Base-by-base conservation (phyloP, 768 basidiomycete species). In the Chalciporus chontae region DNA sequence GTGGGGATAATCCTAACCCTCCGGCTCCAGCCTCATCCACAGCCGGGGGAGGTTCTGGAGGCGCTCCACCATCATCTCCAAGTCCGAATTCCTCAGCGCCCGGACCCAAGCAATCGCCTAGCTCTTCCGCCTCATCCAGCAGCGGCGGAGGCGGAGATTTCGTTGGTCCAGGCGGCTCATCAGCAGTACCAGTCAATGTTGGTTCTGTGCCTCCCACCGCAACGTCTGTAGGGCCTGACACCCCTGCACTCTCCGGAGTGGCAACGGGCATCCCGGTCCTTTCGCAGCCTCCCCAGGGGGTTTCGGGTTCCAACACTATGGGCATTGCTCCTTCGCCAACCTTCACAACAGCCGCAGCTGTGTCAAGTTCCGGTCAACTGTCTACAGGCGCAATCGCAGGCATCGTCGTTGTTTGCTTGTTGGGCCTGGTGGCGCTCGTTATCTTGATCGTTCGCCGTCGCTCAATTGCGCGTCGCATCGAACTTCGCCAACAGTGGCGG, bases 371-470 rank as follows among this genome's bases (percentile, higher is more conserved):
- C 41, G 59, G 62, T 17, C 67, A 66, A 10, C 37, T 79, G 3
- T 74, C 80, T 4, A 59, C 54, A 0, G 79, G 74, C 23, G 74
- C 71, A 19, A 75, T 83, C 41, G 78, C 74, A 8, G 82, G 66
- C 34, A 76, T 83, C 40, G 58, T 55, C 13, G 47, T 71, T 15
- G 49, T 71, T 4, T 56, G 69, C 21, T 47, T 58, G 21, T 21
- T 76, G 18, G 51, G 62, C 39, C 42, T 71, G 17, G 46, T 79
- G 8, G 58, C 52, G 6, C 44, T 77, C 11, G 24, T 73, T 18
- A 17, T 83, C 11, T 58, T 79, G 43, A 40, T 77, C 36, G 54
- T 79, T 24, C 77, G 84, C 34, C 73, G 71, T 27, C 78, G 80
- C 23, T 69, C 69, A 10, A 70, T 69, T 9, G 53, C 68, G 0